Percentiles rank a stretch among this genome's conserved stretches.
Evolutionary conservation across 1,284 basidiomycete species (phyloP).

Genomic region (Sporisorium scitamineum): DNA sequence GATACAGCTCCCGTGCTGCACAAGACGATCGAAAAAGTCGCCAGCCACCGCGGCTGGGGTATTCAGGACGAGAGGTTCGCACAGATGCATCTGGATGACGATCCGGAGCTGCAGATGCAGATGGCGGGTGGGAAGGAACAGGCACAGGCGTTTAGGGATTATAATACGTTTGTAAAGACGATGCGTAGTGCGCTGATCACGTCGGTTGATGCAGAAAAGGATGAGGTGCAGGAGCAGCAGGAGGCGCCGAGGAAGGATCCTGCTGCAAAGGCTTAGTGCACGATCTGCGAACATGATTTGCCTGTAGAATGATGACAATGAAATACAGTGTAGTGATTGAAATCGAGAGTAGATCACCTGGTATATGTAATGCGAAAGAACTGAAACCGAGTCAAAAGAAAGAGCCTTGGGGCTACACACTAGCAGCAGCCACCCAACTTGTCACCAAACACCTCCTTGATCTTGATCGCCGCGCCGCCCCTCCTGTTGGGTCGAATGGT

Average conservation of each 20-base stretch:
- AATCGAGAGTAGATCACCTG: slow-evolving; percentile 13
- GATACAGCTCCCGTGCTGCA: slow-evolving; percentile 28
- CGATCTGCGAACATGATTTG: no score
- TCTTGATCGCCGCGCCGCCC: slow-evolving; percentile 21
- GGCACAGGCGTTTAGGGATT: slow-evolving; percentile 29
- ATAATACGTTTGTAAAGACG: slow-evolving; percentile 45
- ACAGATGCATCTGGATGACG: slow-evolving; percentile 11
- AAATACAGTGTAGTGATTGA: slow-evolving; percentile 19
- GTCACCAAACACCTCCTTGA: slow-evolving; percentile 47
- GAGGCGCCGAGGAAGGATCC: slow-evolving; percentile 8
- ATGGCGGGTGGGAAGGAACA: background rate
- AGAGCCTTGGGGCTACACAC: background rate
- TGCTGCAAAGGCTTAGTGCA: slow-evolving; percentile 10
- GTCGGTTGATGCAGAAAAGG: slow-evolving; percentile 11
- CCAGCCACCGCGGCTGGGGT: slow-evolving; percentile 36
- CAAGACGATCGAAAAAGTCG: slow-evolving; percentile 41
- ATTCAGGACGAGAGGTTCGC: slow-evolving; percentile 32
- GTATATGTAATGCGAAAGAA: slow-evolving; percentile 23
- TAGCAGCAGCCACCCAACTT: slow-evolving; percentile 52
- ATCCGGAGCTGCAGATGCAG: background rate
- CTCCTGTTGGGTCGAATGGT: slow-evolving; percentile 19
- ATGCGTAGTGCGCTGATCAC: slow-evolving; percentile 34
- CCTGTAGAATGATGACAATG: background rate
- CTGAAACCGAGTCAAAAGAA: background rate
- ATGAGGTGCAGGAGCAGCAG: slow-evolving; percentile 16